These are phyloP conservation scores for Trichaptum fuscoviolaceum DNA, from an alignment of 768 basidiomycete genomes.

Conservation along the genomic window DNA sequence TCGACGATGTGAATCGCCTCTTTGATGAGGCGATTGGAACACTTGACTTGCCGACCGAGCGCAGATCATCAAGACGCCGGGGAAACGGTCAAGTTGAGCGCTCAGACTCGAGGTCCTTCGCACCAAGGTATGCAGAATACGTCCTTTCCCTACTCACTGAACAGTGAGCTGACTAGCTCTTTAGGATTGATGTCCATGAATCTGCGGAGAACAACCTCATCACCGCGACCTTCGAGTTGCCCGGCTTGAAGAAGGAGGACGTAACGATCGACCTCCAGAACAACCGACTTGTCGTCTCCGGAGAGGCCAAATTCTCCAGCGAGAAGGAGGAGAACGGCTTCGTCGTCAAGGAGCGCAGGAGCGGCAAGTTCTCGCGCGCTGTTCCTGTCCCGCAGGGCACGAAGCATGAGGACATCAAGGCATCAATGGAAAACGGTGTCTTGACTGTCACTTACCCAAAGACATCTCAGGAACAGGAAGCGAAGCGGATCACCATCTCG, in stretches of 20 bases:
- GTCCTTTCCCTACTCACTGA: not conserved
- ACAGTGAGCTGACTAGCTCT: not conserved
- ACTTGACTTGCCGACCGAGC: not conserved
- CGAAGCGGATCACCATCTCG: constrained; percentile 37
- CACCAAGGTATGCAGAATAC: not conserved
- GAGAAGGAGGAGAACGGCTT: constrained; percentile 32
- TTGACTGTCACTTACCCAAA: constrained; percentile 45
- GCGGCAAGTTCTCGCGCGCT: constrained; percentile 25
- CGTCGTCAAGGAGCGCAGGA: constrained; percentile 26
- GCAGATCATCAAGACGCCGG: not conserved
- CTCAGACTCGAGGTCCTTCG: not conserved
- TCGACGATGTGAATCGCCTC: constrained; percentile 38
- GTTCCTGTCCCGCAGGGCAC: not conserved
- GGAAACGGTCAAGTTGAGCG: not conserved
- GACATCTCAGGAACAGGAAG: constrained; percentile 33
- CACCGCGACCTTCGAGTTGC: constrained; percentile 53
- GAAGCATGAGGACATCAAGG: constrained; percentile 35
- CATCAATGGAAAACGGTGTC: constrained; percentile 42
- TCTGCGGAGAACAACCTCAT: constrained; percentile 40
- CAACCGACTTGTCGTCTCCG: constrained; percentile 46
- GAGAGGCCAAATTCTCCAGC: constrained; percentile 33
- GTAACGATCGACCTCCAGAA: constrained; percentile 47
- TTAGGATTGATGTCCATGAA: constrained; percentile 54
- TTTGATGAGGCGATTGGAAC: constrained; percentile 33
- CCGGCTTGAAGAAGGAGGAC: constrained; percentile 47